A percentile compares a stretch with the other conserved stretches of the same genome.
phyloP scores from a whole-genome alignment of 1,284 basidiomycete species.

The Trichosporon sp. region DNA sequence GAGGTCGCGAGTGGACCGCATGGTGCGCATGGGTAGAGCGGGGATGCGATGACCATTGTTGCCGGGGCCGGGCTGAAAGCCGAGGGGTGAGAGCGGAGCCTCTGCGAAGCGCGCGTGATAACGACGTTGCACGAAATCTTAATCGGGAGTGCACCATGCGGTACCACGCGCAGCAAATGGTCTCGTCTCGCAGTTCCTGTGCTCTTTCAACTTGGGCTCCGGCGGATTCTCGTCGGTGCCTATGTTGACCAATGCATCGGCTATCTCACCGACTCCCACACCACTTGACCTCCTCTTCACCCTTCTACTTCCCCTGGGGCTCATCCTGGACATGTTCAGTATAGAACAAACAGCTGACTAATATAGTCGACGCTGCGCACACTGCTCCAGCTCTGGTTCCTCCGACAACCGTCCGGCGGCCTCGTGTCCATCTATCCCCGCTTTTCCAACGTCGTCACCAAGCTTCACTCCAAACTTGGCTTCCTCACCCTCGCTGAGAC shows the following conservation, averaged over 20 bases:
- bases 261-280: neutral
- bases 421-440: slow-evolving; percentile 13
- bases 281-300: neutral
- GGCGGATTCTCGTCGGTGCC: neutral
- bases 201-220: neutral
- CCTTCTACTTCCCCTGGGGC: no score
- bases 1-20: neutral
- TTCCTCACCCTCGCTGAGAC: slow-evolving; percentile 15
- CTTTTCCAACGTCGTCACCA: slow-evolving; percentile 18
- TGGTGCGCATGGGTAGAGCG: slow-evolving; percentile 8
- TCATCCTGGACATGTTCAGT: no score
- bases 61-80: neutral
- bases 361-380: slow-evolving; percentile 6
- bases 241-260: neutral
- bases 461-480: slow-evolving; percentile 6
- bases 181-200: neutral
- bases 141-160: neutral
- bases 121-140: neutral
- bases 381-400: slow-evolving; percentile 14
- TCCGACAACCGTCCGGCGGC: neutral
- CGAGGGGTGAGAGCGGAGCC: neutral
- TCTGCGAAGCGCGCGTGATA: neutral
- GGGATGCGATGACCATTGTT: slow-evolving; percentile 6
- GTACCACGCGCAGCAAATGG: neutral
- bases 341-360: neutral